phyloP scores from a whole-genome alignment of 495 filamentous ascomycete species.

The Cairneyella variabilis region DNA sequence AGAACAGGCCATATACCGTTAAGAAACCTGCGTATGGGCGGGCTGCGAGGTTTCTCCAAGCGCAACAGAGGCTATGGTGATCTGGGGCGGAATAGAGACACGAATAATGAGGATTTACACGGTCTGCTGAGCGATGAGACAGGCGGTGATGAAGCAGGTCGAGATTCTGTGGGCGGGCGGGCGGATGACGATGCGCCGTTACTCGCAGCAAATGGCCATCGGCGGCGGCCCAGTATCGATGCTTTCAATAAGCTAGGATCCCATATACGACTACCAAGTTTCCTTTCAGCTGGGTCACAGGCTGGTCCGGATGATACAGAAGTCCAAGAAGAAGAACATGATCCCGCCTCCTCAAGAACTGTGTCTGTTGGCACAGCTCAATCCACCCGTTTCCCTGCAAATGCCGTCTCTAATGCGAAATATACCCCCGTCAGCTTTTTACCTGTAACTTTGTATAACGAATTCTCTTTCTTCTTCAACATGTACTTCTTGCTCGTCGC shows the following conservation, averaged over 20 bases:
- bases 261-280: conserved; percentile 46
- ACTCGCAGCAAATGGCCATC: conserved; percentile 30
- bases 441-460: conserved; percentile 91
- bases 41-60: conserved; percentile 36
- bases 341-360: conserved; percentile 47
- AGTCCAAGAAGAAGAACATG: conserved; percentile 43
- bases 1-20: conserved; percentile 57
- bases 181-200: conserved; percentile 65
- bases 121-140: conserved; percentile 53
- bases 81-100: conserved; percentile 50
- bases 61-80: conserved; percentile 53
- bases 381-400: conserved; percentile 64
- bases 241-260: conserved; percentile 36
- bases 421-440: conserved; percentile 96
- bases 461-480: conserved; percentile 99
- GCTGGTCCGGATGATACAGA: conserved; percentile 29
- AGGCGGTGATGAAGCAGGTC: conserved; percentile 34
- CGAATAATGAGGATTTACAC: conserved; percentile 51
- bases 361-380: conserved; percentile 48
- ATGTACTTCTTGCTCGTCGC: conserved; percentile 97
- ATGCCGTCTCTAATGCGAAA: conserved; percentile 93
- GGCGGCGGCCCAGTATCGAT: conserved; percentile 31
- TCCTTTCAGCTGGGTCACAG: conserved; percentile 38
- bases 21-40: conserved; percentile 64
- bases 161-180: conserved; percentile 48